phyloP scores from a whole-genome alignment of 129 eudicot species.

The Dittrichia graveolens region DNA sequence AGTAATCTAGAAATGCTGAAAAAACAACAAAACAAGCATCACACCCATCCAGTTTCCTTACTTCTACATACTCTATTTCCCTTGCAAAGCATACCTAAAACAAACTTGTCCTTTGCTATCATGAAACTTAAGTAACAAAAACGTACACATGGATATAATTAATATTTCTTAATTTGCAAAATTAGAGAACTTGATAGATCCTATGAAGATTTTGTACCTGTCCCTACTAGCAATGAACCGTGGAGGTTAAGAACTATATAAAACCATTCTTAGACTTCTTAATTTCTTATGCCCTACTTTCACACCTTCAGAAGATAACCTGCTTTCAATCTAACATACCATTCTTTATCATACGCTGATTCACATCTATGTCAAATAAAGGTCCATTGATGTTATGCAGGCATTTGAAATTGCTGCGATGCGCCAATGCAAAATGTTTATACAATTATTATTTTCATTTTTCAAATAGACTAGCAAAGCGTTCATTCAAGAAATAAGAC shows the following conservation, averaged over 20 bases:
- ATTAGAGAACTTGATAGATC: too few species aligned
- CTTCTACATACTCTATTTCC: conserved; percentile 5
- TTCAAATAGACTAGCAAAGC: background rate
- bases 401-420: background rate
- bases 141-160: background rate
- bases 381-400: background rate
- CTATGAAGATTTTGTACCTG: too few species aligned
- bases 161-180: background rate
- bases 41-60: background rate
- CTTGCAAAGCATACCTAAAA: background rate
- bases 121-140: background rate
- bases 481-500: conserved; percentile 5
- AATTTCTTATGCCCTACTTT: background rate
- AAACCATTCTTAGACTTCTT: background rate
- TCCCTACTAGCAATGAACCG: too few species aligned
- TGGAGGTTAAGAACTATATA: background rate
- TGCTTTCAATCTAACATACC: background rate
- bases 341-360: background rate
- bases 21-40: conserved; percentile 14
- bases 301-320: background rate
- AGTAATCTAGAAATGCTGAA: conserved; percentile 84
- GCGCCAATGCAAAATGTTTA: background rate
- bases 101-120: background rate
- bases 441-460: background rate
- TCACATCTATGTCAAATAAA: background rate